Evolutionary conservation across 345 rosid species (phyloP).

Genomic region (Carallia brachiata): DNA sequence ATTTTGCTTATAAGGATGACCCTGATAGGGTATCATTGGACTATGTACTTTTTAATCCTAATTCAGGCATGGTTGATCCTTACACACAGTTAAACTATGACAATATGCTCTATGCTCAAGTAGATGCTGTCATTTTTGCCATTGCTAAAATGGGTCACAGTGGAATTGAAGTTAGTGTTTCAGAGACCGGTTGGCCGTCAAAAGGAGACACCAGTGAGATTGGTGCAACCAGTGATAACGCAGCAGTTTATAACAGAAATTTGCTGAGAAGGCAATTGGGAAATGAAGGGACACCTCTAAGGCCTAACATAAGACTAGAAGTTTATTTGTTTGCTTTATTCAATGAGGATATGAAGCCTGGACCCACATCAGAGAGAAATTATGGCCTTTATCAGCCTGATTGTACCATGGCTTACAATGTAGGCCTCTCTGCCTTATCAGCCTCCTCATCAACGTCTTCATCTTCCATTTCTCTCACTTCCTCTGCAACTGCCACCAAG

Average conservation of each 20-base stretch:
- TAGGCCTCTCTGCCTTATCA: slow-evolving; percentile 57
- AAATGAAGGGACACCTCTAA: slow-evolving; percentile 74
- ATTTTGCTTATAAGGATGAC: slow-evolving; percentile 74
- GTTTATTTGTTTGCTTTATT: slow-evolving; percentile 77
- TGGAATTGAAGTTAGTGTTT: slow-evolving; percentile 63
- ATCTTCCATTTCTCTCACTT: slow-evolving; percentile 60
- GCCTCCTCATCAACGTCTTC: slow-evolving; percentile 49
- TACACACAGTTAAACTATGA: slow-evolving; percentile 61
- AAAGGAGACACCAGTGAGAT: slow-evolving; percentile 61
- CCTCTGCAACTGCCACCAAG: slow-evolving; percentile 74
- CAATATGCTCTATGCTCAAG: slow-evolving; percentile 88
- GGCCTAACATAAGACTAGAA: slow-evolving; percentile 57
- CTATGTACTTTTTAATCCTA: slow-evolving; percentile 70
- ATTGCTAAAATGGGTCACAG: slow-evolving; percentile 55
- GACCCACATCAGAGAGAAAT: slow-evolving; percentile 81
- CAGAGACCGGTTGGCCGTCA: slow-evolving; percentile 93
- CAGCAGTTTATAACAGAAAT: slow-evolving; percentile 62
- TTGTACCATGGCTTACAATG: slow-evolving; percentile 74
- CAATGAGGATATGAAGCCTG: slow-evolving; percentile 82
- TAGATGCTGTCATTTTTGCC: slow-evolving; percentile 67
- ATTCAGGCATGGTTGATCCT: slow-evolving; percentile 73
- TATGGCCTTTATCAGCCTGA: slow-evolving; percentile 80
- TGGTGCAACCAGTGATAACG: slow-evolving; percentile 62
- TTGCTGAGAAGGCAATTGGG: slow-evolving; percentile 58
- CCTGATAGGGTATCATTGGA: slow-evolving; percentile 56